phyloP scores from a whole-genome alignment of 129 eudicot genomes.

The Helianthus annuus region DNA sequence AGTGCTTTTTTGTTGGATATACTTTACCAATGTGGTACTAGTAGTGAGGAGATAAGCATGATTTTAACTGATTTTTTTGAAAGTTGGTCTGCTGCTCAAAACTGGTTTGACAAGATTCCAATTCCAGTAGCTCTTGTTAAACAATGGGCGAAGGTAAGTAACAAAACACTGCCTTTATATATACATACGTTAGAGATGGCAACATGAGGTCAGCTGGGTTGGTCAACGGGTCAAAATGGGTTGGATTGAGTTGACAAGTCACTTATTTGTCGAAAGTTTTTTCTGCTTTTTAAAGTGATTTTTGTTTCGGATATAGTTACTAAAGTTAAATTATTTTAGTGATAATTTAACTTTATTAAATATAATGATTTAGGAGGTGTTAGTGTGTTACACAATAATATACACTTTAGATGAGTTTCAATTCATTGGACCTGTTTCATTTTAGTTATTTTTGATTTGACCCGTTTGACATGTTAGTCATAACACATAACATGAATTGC shows the following conservation, averaged over 20 bases:
- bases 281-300: background rate
- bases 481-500: background rate
- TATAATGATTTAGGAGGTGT: background rate
- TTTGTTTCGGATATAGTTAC: background rate
- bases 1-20: slow-evolving; percentile 69
- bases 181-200: background rate
- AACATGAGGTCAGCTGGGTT: background rate
- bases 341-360: background rate
- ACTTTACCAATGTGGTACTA: slow-evolving; percentile 51
- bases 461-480: slow-evolving; percentile 4
- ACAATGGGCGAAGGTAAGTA: slow-evolving; percentile 90
- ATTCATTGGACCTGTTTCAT: background rate
- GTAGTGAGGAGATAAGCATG: slow-evolving; percentile 40
- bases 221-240: slow-evolving; percentile 9
- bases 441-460: background rate
- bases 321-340: background rate
- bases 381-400: background rate
- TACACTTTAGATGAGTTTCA: background rate
- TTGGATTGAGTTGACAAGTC: background rate
- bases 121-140: slow-evolving; percentile 61
- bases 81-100: slow-evolving; percentile 74
- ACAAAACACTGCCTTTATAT: background rate
- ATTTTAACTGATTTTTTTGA: slow-evolving; percentile 47
- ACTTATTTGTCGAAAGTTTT: background rate
- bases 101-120: slow-evolving; percentile 52